Conservation (phyloP, 2,329 filamentous ascomycete species). For the Pseudogymnoascus sp. region DNA sequence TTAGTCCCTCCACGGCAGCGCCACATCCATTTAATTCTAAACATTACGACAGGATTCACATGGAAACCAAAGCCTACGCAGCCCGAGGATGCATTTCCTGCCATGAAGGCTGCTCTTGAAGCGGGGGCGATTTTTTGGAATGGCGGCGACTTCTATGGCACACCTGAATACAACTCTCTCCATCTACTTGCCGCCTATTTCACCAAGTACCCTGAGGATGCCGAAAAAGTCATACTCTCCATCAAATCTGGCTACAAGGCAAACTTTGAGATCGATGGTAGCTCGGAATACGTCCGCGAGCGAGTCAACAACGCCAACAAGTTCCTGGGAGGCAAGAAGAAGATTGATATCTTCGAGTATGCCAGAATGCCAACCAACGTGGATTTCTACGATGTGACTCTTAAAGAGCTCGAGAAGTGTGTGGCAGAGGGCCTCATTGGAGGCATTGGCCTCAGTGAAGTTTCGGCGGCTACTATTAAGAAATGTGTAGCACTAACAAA, state of each 20-base stretch:
- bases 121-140: slow-evolving; percentile 45
- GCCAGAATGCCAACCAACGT: slow-evolving; percentile 19
- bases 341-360: slow-evolving; percentile 40
- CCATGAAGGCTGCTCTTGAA: slow-evolving; percentile 43
- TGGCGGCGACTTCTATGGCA: slow-evolving; percentile 56
- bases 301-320: slow-evolving; percentile 47
- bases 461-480: slow-evolving; percentile 34
- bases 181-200: slow-evolving; percentile 54
- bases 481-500: slow-evolving; percentile 31
- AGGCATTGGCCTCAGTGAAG: slow-evolving; percentile 37
- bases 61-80: slow-evolving; percentile 20
- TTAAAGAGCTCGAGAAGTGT: slow-evolving; percentile 21
- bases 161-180: slow-evolving; percentile 47
- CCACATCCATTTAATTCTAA: neutral
- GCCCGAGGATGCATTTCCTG: slow-evolving; percentile 39
- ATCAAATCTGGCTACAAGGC: slow-evolving; percentile 47
- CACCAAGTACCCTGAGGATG: slow-evolving; percentile 51
- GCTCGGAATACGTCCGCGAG: slow-evolving; percentile 42
- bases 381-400: slow-evolving; percentile 13
- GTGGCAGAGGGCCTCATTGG: slow-evolving; percentile 35
- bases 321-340: slow-evolving; percentile 35
- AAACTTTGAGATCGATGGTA: slow-evolving; percentile 37
- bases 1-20: neutral
- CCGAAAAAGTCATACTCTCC: slow-evolving; percentile 49
- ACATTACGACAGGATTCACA: slow-evolving; percentile 16